Evolutionary conservation across 306 rosid species (phyloP).

Genomic region (Delonix regia): DNA sequence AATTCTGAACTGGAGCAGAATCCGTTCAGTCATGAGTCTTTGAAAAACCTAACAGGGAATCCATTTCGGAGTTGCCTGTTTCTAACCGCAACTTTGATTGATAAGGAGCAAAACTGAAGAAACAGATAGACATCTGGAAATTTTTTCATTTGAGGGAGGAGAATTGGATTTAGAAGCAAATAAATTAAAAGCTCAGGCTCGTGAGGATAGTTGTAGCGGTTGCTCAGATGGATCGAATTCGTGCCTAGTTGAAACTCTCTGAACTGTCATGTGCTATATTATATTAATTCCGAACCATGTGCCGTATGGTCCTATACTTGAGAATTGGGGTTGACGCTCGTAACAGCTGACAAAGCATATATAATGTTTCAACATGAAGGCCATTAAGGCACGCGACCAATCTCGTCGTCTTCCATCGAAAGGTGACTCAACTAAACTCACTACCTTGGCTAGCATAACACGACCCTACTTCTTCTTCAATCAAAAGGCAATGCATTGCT

Average conservation of each 20-base stretch:
- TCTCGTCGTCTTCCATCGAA: neutral
- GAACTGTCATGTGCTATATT: conserved; percentile 6
- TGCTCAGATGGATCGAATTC: neutral
- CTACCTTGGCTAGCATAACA: neutral
- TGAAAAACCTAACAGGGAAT: too few species aligned
- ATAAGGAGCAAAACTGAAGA: neutral
- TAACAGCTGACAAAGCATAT: neutral
- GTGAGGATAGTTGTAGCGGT: neutral
- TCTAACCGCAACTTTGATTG: neutral
- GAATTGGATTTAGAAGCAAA: neutral
- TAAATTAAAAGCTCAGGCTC: neutral
- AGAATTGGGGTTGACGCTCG: neutral
- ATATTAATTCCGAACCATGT: neutral
- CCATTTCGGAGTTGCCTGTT: neutral
- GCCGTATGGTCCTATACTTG: neutral
- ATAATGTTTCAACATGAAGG: neutral
- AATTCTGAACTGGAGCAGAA: neutral
- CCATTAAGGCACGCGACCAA: conserved; percentile 23
- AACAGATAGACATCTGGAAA: neutral
- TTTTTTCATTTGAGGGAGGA: too few species aligned
- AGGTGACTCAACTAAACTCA: neutral
- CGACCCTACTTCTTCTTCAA: conserved; percentile 36
- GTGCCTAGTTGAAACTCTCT: neutral
- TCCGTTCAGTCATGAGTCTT: neutral
- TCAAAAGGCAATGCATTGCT: conserved; percentile 1